These are phyloP conservation scores for Laetiporus sulphureus DNA, from an alignment of 1,284 basidiomycete genomes.

Conservation along the genomic window DNA sequence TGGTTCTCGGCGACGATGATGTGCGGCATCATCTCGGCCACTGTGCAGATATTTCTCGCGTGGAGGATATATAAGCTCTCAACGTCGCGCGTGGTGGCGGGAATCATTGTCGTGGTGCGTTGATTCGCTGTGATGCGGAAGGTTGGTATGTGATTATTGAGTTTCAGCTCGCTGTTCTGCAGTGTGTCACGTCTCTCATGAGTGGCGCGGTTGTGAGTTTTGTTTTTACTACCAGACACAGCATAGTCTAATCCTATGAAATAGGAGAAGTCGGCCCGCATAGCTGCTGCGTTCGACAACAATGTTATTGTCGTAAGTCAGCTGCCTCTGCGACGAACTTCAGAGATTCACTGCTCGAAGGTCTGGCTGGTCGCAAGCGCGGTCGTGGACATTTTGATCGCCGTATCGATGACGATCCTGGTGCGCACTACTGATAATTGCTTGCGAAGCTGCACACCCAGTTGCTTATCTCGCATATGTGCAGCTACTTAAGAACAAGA, in stretches of 20 bases:
- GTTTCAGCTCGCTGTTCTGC: neutral
- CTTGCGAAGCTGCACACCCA: neutral
- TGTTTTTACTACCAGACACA: neutral
- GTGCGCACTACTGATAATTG: constrained; percentile 1
- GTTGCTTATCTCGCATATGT: neutral
- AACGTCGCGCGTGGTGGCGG: constrained; percentile 9
- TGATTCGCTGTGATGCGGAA: neutral
- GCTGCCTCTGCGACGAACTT: neutral
- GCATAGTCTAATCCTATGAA: neutral
- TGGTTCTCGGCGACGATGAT: constrained; percentile 13
- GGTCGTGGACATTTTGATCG: constrained; percentile 12
- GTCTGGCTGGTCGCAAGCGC: constrained; percentile 11
- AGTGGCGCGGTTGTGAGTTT: neutral
- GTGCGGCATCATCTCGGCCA: constrained; percentile 8
- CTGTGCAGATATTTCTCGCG: constrained; percentile 8
- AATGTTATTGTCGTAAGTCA: neutral
- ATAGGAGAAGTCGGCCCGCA: neutral
- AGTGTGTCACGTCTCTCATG: neutral
- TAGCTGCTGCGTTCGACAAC: neutral
- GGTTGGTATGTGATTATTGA: neutral
- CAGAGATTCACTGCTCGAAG: constrained; percentile 1
- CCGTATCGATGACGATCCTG: constrained; percentile 13
- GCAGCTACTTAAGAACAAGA: neutral
- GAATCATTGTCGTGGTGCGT: no score
- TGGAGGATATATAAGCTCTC: constrained; percentile 14